Conservation (phyloP, 345 rosid genomes). For the Gossypium thurberi region DNA sequence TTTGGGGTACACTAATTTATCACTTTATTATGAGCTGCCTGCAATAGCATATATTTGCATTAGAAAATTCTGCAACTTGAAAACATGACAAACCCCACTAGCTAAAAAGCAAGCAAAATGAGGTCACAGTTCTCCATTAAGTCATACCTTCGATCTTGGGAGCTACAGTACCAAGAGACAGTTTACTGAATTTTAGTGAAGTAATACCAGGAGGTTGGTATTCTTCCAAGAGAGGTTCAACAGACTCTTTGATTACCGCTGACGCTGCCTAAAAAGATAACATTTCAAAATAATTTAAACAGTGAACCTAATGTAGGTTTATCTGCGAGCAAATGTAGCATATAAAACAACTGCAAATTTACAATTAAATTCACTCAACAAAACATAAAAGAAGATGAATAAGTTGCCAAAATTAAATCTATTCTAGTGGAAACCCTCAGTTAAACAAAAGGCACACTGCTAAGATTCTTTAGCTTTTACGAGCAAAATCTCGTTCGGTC, state of each 20-base stretch:
- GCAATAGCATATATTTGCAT: too few species aligned
- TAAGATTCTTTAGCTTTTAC: not conserved
- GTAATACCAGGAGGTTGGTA: conserved; percentile 95
- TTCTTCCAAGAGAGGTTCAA: conserved; percentile 92
- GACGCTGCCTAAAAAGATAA: conserved; percentile 71
- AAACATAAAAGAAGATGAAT: not conserved
- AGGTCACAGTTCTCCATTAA: not conserved
- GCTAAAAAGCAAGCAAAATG: not conserved
- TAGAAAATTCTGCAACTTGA: too few species aligned
- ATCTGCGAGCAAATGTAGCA: not conserved
- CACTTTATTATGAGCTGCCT: too few species aligned
- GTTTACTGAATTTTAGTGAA: conserved; percentile 76
- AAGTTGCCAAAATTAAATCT: not conserved
- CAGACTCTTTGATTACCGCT: conserved; percentile 82
- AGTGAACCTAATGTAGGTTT: not conserved
- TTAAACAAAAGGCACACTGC: not conserved
- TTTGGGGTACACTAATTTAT: too few species aligned
- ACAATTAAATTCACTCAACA: conserved; percentile 5
- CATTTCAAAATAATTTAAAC: not conserved
- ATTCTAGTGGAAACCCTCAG: not conserved
- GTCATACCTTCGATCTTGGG: conserved; percentile 94
- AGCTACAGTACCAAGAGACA: conserved; percentile 88
- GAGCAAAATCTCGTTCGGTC: conserved; percentile 3
- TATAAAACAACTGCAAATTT: not conserved
- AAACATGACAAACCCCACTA: not conserved